These are phyloP conservation scores for Hanseniaspora valbyensis DNA, from an alignment of 805 yeast genomes.

Conservation along the genomic window DNA sequence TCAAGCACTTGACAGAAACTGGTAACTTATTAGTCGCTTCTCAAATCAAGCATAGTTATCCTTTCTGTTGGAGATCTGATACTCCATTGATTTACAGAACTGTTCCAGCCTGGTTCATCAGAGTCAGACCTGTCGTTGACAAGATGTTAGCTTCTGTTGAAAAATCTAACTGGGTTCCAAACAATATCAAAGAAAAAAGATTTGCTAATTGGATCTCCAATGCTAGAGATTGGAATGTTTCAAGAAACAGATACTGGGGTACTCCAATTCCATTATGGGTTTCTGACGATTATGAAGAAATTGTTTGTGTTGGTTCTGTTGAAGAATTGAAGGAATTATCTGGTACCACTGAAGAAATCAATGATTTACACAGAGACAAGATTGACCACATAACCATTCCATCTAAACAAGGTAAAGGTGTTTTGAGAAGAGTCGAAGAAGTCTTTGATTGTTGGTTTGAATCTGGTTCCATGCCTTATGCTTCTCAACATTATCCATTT, in stretches of 20 bases:
- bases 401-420: conserved; percentile 79
- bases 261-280: conserved; percentile 98
- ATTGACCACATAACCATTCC: conserved; percentile 91
- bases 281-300: conserved; percentile 82
- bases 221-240: conserved; percentile 98
- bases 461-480: conserved; percentile 98
- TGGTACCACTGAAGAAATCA: conserved; percentile 60
- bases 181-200: conserved; percentile 80
- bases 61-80: conserved; percentile 99
- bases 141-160: conserved; percentile 79
- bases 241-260: conserved; percentile 99
- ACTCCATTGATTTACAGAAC: conserved; percentile 93
- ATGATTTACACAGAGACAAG: conserved; percentile 86
- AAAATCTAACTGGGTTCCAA: conserved; percentile 90
- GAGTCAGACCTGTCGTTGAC: conserved; percentile 78
- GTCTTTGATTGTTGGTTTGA: conserved; percentile 99
- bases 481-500: conserved; percentile 93
- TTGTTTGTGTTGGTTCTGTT: conserved; percentile 87
- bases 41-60: conserved; percentile 91
- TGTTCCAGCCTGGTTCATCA: conserved; percentile 97
- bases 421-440: conserved; percentile 81
- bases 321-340: conserved; percentile 75
- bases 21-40: conserved; percentile 67
- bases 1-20: conserved; percentile 64
- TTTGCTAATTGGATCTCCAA: conserved; percentile 96